Evolutionary conservation across 768 basidiomycete species (phyloP), one percentile per base, ranked within the genome.

Genomic region (Hydnomerulius pinastri): DNA sequence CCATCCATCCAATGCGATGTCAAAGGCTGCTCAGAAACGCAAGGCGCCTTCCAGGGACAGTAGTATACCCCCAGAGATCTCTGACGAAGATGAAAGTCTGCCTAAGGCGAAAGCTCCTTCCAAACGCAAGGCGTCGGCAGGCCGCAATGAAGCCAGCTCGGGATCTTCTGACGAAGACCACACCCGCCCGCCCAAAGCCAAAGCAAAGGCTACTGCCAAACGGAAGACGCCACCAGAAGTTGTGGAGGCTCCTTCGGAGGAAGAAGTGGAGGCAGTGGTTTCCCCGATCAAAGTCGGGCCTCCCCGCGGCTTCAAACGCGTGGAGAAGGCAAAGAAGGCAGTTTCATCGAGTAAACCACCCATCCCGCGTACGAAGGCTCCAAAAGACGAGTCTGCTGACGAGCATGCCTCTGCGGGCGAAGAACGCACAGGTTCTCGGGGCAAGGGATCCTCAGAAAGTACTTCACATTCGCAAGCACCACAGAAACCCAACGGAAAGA

Each of bases 241-340:
- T 20, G 6, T 20, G 2, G 12, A 39, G 7, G 36, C 37, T 13
- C 20, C 15, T 6, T 44, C 55, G 2, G 60, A 57, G 41, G 24
- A 48, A 6, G 53, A 42, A 23, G 46, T 25, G 5, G 47, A 41
- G n/a, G 15, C 29, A 4, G 2, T 35, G 2, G 20, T n/a, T 15
- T 4, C 13, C 6, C 46, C 38, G 10, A 29, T 55, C 11, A 66
- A 66, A 27, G 4, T 65, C 10, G 67, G 67, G 1, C 66, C 67
- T 25, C 67, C 66, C 20, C 62, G 58, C 23, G 60, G 64, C 21
- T 35, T 37, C 24, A 60, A 57, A 24, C 62, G 55, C 29, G 33
- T 18, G 15, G 17, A 35, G 15, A 29, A 1, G 32, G 18, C n/a
- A 42, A 60, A 6, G 33, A 7, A 23, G 4, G 21, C 50, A 2